Percentiles rank a stretch among this genome's conserved stretches.
These are phyloP conservation scores for Danielia reshetovae DNA, from an alignment of 805 yeast genomes.

Conservation along the genomic window DNA sequence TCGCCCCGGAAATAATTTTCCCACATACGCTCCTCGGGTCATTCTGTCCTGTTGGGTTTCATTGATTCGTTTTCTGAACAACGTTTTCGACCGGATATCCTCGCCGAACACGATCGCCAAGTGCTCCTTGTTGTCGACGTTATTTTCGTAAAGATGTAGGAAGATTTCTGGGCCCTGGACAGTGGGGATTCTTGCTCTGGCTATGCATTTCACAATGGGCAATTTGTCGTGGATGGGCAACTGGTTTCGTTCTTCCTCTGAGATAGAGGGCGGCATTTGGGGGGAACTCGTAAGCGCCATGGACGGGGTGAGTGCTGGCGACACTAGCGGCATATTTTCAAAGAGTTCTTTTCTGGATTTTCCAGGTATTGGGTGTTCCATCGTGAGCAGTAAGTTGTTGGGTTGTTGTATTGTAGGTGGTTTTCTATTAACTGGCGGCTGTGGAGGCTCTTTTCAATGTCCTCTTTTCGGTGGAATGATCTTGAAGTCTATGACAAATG, in stretches of 20 bases:
- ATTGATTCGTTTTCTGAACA: constrained; percentile 56
- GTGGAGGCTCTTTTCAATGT: too few species aligned
- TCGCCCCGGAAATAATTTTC: constrained; percentile 86
- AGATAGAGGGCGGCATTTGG: constrained; percentile 10
- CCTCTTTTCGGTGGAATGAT: too few species aligned
- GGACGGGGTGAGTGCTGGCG: constrained; percentile 16
- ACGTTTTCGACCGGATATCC: constrained; percentile 71
- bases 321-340: constrained; percentile 16
- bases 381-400: too few species aligned
- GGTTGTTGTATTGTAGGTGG: too few species aligned
- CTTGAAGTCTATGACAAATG: too few species aligned
- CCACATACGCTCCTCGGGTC: constrained; percentile 98
- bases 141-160: constrained; percentile 81
- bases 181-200: constrained; percentile 95
- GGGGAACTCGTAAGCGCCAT: constrained; percentile 5
- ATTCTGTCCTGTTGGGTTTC: constrained; percentile 91
- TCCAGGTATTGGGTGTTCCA: constrained; percentile 1
- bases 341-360: constrained; percentile 3
- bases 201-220: constrained; percentile 82
- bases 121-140: constrained; percentile 88
- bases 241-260: constrained; percentile 24
- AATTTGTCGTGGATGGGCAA: constrained; percentile 48
- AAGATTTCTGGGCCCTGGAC: constrained; percentile 93
- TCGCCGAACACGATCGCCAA: constrained; percentile 96
- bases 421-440: too few species aligned